A percentile compares a stretch with the other conserved stretches of the same genome.
These are phyloP conservation scores for Scedosporium dehoogii DNA, from an alignment of 2,329 filamentous ascomycete species.

Conservation along the genomic window DNA sequence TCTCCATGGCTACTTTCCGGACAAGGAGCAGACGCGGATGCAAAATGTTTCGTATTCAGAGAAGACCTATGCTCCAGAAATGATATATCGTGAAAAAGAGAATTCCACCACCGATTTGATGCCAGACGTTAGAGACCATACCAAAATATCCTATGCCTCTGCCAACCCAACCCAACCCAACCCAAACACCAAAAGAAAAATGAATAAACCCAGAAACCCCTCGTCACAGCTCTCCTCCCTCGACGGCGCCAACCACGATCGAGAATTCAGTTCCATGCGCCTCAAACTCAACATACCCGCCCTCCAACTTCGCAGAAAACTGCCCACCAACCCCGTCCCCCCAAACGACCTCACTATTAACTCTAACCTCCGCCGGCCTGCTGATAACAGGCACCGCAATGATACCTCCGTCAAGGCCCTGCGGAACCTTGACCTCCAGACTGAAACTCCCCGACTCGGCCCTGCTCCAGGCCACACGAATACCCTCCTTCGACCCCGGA, in stretches of 20 bases:
- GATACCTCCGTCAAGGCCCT: neutral
- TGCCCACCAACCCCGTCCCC: neutral
- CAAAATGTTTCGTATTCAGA: too few relatives aligned
- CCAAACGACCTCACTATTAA: slow-evolving; percentile 2
- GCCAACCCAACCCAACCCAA: neutral
- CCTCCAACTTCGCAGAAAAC: neutral
- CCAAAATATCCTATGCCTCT: neutral
- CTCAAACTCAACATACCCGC: slow-evolving; percentile 5
- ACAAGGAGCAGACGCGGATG: too few relatives aligned
- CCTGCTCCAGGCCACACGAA: slow-evolving; percentile 1
- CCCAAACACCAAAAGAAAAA: neutral
- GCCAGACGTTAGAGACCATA: neutral
- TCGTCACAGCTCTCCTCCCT: neutral
- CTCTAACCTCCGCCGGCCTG: neutral
- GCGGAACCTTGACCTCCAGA: slow-evolving; percentile 1
- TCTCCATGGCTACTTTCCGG: too few relatives aligned
- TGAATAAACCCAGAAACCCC: too few relatives aligned
- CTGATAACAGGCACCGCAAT: neutral
- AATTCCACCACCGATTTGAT: too few relatives aligned
- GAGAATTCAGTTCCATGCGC: neutral
- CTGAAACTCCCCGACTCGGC: neutral
- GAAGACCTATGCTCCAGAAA: too few relatives aligned
- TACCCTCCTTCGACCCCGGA: slow-evolving; percentile 15
- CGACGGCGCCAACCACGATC: neutral
- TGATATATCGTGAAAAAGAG: too few relatives aligned